Evolutionary conservation across 139 green algal species (phyloP).

Genomic region (Yamagishiella unicocca): DNA sequence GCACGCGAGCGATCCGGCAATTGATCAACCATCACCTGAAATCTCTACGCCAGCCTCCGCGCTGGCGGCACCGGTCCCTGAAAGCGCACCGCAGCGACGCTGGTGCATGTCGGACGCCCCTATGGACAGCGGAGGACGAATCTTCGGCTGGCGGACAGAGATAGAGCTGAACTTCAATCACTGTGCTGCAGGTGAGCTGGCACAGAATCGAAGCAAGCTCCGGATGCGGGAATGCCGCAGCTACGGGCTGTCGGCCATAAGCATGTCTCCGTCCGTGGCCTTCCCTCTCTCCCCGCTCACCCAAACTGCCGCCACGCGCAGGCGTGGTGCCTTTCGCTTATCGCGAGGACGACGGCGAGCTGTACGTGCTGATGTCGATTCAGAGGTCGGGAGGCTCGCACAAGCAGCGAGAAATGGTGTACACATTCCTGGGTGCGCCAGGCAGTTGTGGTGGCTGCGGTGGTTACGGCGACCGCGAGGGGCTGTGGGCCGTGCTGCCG

Average conservation of each 20-base stretch:
- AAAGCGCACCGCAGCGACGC: background rate
- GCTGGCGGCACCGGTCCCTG: too few relatives aligned
- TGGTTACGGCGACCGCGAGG: too few relatives aligned
- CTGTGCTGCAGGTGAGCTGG: background rate
- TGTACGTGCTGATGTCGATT: conserved; percentile 35
- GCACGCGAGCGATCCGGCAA: background rate
- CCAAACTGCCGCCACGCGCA: background rate
- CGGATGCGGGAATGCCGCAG: background rate
- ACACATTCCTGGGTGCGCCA: conserved; percentile 28
- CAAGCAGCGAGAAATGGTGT: background rate
- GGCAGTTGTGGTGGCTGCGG: too few relatives aligned
- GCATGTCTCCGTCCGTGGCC: background rate
- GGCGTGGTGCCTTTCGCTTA: conserved; percentile 33
- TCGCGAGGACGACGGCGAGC: background rate
- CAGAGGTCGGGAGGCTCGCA: background rate
- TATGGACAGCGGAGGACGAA: background rate
- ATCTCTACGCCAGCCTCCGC: too few relatives aligned
- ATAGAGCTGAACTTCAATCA: background rate
- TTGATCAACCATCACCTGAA: too few relatives aligned
- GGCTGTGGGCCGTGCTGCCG: background rate
- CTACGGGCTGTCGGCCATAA: background rate
- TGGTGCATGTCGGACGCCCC: background rate
- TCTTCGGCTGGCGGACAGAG: background rate
- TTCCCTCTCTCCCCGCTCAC: background rate
- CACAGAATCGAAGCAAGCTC: too few relatives aligned